Evolutionary conservation across 179 eudicot species (phyloP).

Genomic region (Beta lomatogona): DNA sequence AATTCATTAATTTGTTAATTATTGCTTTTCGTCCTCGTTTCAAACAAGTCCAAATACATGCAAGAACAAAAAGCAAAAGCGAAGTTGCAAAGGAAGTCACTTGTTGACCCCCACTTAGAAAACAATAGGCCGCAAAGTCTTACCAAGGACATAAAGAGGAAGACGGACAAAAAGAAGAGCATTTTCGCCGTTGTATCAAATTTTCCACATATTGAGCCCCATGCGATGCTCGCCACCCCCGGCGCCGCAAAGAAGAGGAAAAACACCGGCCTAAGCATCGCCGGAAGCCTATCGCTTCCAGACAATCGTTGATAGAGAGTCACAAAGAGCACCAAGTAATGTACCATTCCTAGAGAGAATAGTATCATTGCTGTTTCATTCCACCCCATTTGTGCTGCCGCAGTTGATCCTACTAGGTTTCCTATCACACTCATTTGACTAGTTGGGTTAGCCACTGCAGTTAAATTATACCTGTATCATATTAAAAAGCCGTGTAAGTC

Average conservation of each 20-base stretch:
- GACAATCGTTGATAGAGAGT: slow-evolving; percentile 50
- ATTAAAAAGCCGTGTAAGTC: neutral
- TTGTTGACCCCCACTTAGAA: slow-evolving; percentile 16
- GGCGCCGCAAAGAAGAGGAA: slow-evolving; percentile 53
- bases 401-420: slow-evolving; percentile 49
- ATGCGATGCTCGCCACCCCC: slow-evolving; percentile 44
- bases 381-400: slow-evolving; percentile 57
- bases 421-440: slow-evolving; percentile 48
- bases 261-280: slow-evolving; percentile 45
- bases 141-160: slow-evolving; percentile 46
- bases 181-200: slow-evolving; percentile 43
- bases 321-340: slow-evolving; percentile 59
- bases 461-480: slow-evolving; percentile 17
- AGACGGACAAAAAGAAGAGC: slow-evolving; percentile 43
- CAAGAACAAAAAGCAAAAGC: slow-evolving; percentile 1
- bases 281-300: slow-evolving; percentile 32
- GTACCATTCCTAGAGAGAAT: slow-evolving; percentile 57
- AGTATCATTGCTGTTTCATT: slow-evolving; percentile 44
- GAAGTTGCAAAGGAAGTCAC: neutral
- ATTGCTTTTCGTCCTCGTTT: neutral
- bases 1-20: neutral
- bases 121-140: slow-evolving; percentile 25
- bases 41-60: neutral
- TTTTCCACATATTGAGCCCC: slow-evolving; percentile 40
- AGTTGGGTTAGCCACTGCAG: slow-evolving; percentile 46